Evolutionary conservation across 179 eudicot genomes (phyloP), one percentile per base, ranked within the genome.

Genomic region (Beta lomatogona): DNA sequence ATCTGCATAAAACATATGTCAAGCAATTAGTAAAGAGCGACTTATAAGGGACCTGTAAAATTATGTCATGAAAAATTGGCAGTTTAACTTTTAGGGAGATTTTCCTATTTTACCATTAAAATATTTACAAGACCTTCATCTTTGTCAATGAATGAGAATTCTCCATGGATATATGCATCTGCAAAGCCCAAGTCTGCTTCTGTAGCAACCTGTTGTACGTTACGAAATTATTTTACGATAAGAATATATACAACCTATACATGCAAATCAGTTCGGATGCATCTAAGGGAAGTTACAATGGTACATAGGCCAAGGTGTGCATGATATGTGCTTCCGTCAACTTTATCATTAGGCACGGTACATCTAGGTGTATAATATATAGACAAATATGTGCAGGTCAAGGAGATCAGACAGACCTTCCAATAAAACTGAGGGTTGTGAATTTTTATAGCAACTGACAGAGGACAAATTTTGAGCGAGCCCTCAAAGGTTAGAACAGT

Each of bases 101-200:
- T 36, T 61, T 5, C 9, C 31, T 69, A 21, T 50, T 82, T 86
- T 91, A 96, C 99, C 99, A 80, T 89, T 85, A 94, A 91, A 67
- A 97, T 85, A 77, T 90, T 89, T 72, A 89, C 78, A 86, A 97
- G 97, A 60, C 99, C 99, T 82, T 90, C 91, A 68, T 89, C 75
- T 81, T 91, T 88, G 84, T 97, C 97, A 46, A 93, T 95, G 55
- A 93, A 82, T 31, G 99, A 93, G 79, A 94, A 91, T 77, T 97
- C 97, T 36, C 99, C 94, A 80, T 97, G 90, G 64, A 97, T 91
- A 80, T 88, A 94, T 58, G 99, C 98, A 88, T 97, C 99, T 71
- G 99, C 99, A 83, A 97, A 92, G 80, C 99, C 99, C 81, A 97
- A 90, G 80, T 94, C 99, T 74, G 97, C 97, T 83, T 93, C 89